A percentile compares a stretch with the other conserved stretches of the same genome.
phyloP scores from a whole-genome alignment of 2,329 filamentous ascomycete species.

The Neospermospora avenae region DNA sequence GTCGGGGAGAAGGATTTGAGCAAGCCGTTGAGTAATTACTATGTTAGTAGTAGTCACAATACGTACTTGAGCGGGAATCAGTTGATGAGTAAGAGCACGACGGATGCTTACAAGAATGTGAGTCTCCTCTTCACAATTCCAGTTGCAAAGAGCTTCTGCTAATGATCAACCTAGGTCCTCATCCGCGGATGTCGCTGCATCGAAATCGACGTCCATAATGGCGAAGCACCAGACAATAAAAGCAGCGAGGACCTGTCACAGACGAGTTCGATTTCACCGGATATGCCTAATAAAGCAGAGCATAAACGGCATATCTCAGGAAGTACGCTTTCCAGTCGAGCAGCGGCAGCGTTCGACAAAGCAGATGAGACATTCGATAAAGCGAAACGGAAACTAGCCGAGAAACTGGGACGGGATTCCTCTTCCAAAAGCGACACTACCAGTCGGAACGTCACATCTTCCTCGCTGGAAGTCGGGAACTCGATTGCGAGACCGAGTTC shows the following conservation, averaged over 20 bases:
- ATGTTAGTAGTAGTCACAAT: slow-evolving; percentile 92
- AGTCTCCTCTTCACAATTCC: slow-evolving; percentile 32
- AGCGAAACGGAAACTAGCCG: slow-evolving; percentile 25
- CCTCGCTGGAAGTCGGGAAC: slow-evolving; percentile 17
- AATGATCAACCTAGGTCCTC: slow-evolving; percentile 53
- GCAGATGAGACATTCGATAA: slow-evolving; percentile 29
- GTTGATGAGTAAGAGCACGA: slow-evolving; percentile 68
- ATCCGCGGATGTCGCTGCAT: slow-evolving; percentile 80
- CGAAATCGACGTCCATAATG: slow-evolving; percentile 94
- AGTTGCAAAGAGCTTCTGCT: slow-evolving; percentile 1
- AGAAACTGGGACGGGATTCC: slow-evolving; percentile 18
- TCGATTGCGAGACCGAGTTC: slow-evolving; percentile 31
- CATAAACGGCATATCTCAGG: slow-evolving; percentile 40
- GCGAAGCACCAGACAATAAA: slow-evolving; percentile 43
- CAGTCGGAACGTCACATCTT: slow-evolving; percentile 14
- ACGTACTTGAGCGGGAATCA: slow-evolving; percentile 90
- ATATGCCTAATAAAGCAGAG: slow-evolving; percentile 38
- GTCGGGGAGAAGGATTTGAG: slow-evolving; percentile 30
- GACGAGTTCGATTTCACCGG: slow-evolving; percentile 13
- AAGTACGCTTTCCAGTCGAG: slow-evolving; percentile 35
- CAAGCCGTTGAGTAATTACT: slow-evolving; percentile 63
- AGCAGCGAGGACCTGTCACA: slow-evolving; percentile 17
- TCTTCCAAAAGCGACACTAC: slow-evolving; percentile 21
- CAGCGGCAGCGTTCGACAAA: slow-evolving; percentile 30
- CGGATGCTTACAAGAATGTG: slow-evolving; percentile 74